phyloP scores from a whole-genome alignment of 129 eudicot genomes.

The Lactuca saligna region DNA sequence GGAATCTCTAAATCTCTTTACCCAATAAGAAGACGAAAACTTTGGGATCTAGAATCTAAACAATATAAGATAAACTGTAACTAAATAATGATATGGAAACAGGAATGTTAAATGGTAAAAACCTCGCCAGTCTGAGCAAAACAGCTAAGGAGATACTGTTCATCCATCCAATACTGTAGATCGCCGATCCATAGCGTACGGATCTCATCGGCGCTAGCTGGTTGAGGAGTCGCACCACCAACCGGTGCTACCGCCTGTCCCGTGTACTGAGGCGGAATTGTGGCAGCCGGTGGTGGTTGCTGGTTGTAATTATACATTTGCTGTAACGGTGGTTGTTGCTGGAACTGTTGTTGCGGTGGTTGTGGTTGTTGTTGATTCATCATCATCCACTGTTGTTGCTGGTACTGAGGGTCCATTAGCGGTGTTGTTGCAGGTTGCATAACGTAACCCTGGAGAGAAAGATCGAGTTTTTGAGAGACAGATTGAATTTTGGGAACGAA shows the following conservation, averaged over 20 bases:
- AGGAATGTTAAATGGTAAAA: background rate
- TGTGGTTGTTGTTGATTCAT: slow-evolving; percentile 47
- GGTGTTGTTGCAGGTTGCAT: slow-evolving; percentile 52
- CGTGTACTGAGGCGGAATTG: slow-evolving; percentile 41
- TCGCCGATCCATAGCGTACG: slow-evolving; percentile 96
- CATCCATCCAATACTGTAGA: slow-evolving; percentile 98
- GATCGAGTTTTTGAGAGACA: background rate
- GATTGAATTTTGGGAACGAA: slow-evolving; percentile 20
- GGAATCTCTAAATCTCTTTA: slow-evolving; percentile 4
- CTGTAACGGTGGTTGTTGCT: slow-evolving; percentile 34
- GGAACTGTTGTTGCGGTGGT: slow-evolving; percentile 39
- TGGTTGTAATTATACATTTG: slow-evolving; percentile 60
- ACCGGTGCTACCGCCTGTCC: slow-evolving; percentile 16
- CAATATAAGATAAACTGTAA: background rate
- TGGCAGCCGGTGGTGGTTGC: slow-evolving; percentile 39
- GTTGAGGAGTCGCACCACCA: slow-evolving; percentile 46
- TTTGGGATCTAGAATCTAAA: slow-evolving; percentile 12
- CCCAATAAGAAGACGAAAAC: background rate
- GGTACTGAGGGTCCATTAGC: slow-evolving; percentile 56
- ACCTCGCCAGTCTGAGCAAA: slow-evolving; percentile 88
- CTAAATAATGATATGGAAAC: background rate
- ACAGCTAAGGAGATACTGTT: slow-evolving; percentile 55
- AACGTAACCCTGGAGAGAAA: slow-evolving; percentile 35
- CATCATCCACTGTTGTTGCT: slow-evolving; percentile 55
- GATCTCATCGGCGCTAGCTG: slow-evolving; percentile 60